phyloP scores from a whole-genome alignment of 2,329 filamentous ascomycete genomes.

The Hypoxylon sp. region DNA sequence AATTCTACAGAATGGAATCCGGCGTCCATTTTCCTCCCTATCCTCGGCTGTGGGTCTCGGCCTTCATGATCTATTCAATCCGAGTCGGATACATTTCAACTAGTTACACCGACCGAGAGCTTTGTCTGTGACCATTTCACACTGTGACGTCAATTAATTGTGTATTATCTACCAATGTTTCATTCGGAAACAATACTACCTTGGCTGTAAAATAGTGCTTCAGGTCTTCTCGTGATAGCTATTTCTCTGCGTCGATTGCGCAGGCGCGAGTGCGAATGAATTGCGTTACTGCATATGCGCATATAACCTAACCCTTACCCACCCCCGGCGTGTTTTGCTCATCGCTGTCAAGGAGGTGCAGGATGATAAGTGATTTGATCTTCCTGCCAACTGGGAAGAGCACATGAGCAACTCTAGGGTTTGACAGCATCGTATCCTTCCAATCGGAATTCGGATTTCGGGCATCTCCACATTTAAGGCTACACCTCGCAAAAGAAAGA shows the following conservation, averaged over 20 bases:
- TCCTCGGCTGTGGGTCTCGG: too few species aligned
- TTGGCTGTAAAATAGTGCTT: not conserved
- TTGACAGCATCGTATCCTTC: too few species aligned
- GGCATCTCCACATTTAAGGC: slow-evolving; percentile 37
- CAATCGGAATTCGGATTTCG: slow-evolving; percentile 13
- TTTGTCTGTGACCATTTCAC: slow-evolving; percentile 3
- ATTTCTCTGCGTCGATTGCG: too few species aligned
- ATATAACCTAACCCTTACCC: too few species aligned
- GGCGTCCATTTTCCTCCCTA: too few species aligned
- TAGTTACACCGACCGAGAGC: slow-evolving; percentile 24
- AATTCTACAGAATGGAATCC: too few species aligned
- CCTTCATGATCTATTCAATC: slow-evolving; percentile 1
- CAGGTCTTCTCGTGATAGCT: too few species aligned
- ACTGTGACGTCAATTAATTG: slow-evolving; percentile 17
- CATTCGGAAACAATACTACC: not conserved
- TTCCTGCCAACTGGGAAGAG: slow-evolving; percentile 17
- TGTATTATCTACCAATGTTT: too few species aligned
- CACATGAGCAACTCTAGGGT: too few species aligned
- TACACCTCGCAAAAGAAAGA: slow-evolving; percentile 14
- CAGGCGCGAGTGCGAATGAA: too few species aligned
- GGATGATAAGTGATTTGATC: slow-evolving; percentile 17
- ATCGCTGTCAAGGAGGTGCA: slow-evolving; percentile 2
- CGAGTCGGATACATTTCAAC: slow-evolving; percentile 22
- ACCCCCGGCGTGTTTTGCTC: slow-evolving; percentile 13
- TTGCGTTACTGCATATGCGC: too few species aligned